phyloP scores from a whole-genome alignment of 345 rosid species.

The Jatropha curcas region DNA sequence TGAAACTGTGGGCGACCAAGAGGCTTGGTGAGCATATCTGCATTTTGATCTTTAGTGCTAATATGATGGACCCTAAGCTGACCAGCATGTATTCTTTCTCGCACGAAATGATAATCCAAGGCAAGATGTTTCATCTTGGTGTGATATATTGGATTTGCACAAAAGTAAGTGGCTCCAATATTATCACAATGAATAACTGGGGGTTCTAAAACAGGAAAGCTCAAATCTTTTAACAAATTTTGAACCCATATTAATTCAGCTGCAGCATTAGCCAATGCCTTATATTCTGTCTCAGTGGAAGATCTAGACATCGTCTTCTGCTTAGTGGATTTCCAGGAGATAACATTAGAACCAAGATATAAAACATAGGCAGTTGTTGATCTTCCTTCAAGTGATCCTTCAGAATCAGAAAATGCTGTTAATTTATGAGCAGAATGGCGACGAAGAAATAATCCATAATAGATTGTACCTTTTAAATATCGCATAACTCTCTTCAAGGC shows the following conservation, averaged over 20 bases:
- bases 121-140: too few relatives aligned
- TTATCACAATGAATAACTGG: not conserved
- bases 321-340: too few relatives aligned
- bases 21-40: not conserved
- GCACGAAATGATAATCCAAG: not conserved
- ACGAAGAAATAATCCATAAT: too few relatives aligned
- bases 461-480: not conserved
- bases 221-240: not conserved
- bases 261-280: not conserved
- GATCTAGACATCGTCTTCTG: too few relatives aligned
- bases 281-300: too few relatives aligned
- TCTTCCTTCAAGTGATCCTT: not conserved
- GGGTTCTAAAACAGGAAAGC: not conserved
- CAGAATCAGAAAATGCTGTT: too few relatives aligned
- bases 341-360: too few relatives aligned
- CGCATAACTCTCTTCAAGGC: not conserved
- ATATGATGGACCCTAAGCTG: not conserved
- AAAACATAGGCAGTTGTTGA: not conserved
- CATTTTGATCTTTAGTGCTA: not conserved
- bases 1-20: not conserved
- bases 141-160: not conserved
- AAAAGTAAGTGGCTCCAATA: not conserved
- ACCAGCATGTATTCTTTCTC: not conserved
- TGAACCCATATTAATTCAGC: not conserved
- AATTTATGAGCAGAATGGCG: too few relatives aligned